Percentiles rank a stretch among this genome's conserved stretches.
These are phyloP conservation scores for Byssochlamys sp. DNA, from an alignment of 2,329 filamentous ascomycete genomes.

Conservation along the genomic window DNA sequence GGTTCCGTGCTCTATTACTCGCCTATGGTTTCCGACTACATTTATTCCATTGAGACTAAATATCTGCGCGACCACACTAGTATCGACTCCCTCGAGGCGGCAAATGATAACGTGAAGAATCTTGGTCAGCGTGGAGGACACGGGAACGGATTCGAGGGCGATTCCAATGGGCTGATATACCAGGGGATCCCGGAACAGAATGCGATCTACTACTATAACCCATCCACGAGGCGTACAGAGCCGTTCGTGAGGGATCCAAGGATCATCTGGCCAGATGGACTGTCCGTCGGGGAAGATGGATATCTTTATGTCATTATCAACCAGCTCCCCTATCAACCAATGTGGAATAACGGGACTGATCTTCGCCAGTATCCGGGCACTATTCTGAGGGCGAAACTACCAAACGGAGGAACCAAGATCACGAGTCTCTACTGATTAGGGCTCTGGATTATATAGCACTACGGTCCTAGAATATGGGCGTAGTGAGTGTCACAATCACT, in stretches of 20 bases:
- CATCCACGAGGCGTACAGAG: conserved; percentile 25
- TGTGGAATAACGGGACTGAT: conserved; percentile 41
- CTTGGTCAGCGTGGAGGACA: conserved; percentile 39
- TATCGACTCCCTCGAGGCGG: conserved; percentile 28
- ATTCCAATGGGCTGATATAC: conserved; percentile 36
- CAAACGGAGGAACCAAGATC: conserved; percentile 33
- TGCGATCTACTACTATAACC: conserved; percentile 38
- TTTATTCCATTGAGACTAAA: conserved; percentile 26
- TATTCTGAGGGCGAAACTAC: conserved; percentile 37
- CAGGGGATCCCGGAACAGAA: conserved; percentile 40
- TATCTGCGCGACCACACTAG: conserved; percentile 26
- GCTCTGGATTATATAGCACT: not conserved
- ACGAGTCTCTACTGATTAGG: conserved; percentile 6
- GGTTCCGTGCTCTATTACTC: conserved; percentile 36
- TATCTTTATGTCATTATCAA: conserved; percentile 44
- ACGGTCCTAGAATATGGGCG: not conserved
- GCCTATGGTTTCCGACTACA: conserved; percentile 27
- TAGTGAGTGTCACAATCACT: too few species aligned
- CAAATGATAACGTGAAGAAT: conserved; percentile 38
- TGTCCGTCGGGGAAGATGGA: conserved; percentile 33
- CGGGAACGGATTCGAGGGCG: conserved; percentile 38
- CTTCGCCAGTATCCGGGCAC: conserved; percentile 34
- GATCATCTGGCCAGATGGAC: conserved; percentile 37
- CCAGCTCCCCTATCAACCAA: conserved; percentile 40
- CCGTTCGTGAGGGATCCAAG: conserved; percentile 34